Base-by-base conservation (phyloP, 2,329 filamentous ascomycete species). In the Claviceps fusiformis region DNA sequence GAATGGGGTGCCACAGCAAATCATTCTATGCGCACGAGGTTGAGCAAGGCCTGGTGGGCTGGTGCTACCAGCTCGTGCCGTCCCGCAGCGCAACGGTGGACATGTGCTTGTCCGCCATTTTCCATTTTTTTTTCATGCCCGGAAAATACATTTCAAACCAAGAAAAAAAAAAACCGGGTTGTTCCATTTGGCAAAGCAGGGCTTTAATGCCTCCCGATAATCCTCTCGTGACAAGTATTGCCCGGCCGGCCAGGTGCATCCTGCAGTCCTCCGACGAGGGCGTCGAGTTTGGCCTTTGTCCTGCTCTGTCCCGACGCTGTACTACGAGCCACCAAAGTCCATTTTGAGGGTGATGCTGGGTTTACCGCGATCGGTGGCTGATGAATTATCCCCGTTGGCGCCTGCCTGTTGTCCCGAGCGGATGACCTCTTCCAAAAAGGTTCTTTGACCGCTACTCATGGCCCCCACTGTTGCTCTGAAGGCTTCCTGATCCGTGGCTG, bases 341-440 rank as follows among this genome's bases (percentile, higher is more conserved):
- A 97, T 95, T 78, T 95, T 93, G 65, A 98, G 71, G 54, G 89
- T 89, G 76, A 98, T 98, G 59, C 76, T 93, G 13, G 93, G 93
- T 69, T 81, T 82, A 33, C 73, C 78, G 56, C 75, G 72, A 56
- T 72, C 75, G 52, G 70, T 70, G 47, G 70, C 64, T 3, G 58
- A 63, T 54, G 66, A 69, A 62, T 73, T 72, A 65, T 64, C 66
- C 61, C 63, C 62, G 63, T 67, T 71, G 60, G 68, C 65, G 62
- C 55, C 69, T 68, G 65, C 67, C 61, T 77, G 73, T 62, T 80
- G 73, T 53, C 84, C 84, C 29, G 78, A 81, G 68, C 82, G 80
- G 57, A 95, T 81, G 17, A 95, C 84, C 60, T 84, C 83, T 70
- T 95, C 92, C 72, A 97, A 80, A 60, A 93, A 85, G 0, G 75